Evolutionary conservation across 2,329 filamentous ascomycete genomes (phyloP).

Genomic region (Lachnum nothofagi): DNA sequence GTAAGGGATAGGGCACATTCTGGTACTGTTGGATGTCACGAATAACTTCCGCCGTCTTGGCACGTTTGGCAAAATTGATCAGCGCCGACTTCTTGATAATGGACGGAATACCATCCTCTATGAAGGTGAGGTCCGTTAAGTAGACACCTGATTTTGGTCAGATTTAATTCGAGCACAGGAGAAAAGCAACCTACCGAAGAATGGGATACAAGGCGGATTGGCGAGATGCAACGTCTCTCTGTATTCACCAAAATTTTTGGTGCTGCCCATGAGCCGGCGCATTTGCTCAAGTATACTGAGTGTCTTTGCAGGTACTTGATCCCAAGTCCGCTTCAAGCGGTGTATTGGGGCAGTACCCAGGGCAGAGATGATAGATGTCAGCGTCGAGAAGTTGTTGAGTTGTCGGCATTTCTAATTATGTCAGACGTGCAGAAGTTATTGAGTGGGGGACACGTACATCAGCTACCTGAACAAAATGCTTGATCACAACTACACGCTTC

Average conservation of each 20-base stretch:
- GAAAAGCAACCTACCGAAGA: constrained; percentile 68
- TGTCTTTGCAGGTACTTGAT: constrained; percentile 82
- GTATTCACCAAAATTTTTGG: constrained; percentile 97
- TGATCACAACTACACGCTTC: constrained; percentile 94
- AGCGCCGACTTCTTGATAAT: constrained; percentile 93
- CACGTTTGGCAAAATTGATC: constrained; percentile 97
- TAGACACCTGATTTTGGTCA: constrained; percentile 66
- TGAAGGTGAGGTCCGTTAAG: constrained; percentile 94
- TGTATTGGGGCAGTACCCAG: constrained; percentile 92
- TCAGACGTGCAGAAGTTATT: constrained; percentile 27
- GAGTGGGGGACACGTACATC: constrained; percentile 61
- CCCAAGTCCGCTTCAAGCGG: constrained; percentile 88
- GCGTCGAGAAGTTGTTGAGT: constrained; percentile 93
- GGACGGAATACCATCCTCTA: constrained; percentile 95
- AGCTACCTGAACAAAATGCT: constrained; percentile 93
- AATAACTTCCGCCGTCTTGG: constrained; percentile 97
- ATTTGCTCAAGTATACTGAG: constrained; percentile 78
- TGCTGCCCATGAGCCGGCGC: constrained; percentile 92
- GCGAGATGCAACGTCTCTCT: constrained; percentile 86
- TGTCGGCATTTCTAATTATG: constrained; percentile 73
- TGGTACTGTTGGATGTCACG: constrained; percentile 98
- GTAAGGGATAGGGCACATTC: constrained; percentile 90
- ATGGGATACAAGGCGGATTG: constrained; percentile 95
- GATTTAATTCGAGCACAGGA: constrained; percentile 1
- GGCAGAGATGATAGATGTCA: constrained; percentile 96